Conservation (phyloP, 305 asterid species). For the Rubia peregrina region DNA sequence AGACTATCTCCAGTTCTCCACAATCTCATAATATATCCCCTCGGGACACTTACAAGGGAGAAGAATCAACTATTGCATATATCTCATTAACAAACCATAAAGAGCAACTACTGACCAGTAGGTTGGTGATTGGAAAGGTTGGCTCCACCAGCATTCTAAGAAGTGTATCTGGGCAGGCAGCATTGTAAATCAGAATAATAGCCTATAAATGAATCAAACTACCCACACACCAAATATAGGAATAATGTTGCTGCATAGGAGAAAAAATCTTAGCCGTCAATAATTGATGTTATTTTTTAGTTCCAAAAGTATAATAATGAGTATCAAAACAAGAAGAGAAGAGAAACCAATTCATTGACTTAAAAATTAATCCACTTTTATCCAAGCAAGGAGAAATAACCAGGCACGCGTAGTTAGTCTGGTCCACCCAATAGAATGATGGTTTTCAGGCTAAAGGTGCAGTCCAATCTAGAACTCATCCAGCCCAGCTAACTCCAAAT, state of each 20-base stretch:
- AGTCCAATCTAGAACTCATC: neutral
- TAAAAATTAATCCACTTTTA: neutral
- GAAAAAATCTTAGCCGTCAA: neutral
- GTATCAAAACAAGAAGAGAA: neutral
- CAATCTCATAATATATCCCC: neutral
- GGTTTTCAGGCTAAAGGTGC: neutral
- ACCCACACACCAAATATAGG: neutral
- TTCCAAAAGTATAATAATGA: neutral
- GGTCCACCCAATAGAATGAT: neutral
- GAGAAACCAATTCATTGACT: neutral
- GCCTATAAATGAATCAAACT: neutral
- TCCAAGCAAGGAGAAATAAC: neutral
- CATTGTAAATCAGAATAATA: conserved; percentile 24
- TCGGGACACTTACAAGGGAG: neutral
- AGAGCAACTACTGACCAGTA: conserved; percentile 39
- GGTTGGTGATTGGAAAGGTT: conserved; percentile 40
- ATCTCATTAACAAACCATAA: neutral
- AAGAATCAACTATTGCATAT: neutral
- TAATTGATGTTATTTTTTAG: neutral
- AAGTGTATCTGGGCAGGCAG: conserved; percentile 49
- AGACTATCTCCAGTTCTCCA: neutral
- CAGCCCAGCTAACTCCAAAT: neutral
- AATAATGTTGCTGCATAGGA: neutral
- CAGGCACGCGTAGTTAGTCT: neutral
- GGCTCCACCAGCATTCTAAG: conserved; percentile 53